Evolutionary conservation across 1,284 basidiomycete genomes (phyloP).

Genomic region (Athelia sp.): DNA sequence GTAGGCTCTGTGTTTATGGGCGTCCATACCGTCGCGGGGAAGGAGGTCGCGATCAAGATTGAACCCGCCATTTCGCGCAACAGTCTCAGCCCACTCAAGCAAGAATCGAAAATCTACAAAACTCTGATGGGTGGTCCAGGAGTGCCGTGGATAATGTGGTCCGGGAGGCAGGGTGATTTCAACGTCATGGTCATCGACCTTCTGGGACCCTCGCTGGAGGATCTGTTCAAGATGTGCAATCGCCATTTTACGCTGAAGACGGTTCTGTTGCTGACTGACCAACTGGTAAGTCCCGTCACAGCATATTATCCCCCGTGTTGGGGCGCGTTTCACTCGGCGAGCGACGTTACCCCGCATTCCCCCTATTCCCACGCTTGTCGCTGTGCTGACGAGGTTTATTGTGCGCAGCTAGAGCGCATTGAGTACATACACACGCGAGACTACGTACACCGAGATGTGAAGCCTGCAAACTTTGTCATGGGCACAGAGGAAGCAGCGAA

Average conservation of each 20-base stretch:
- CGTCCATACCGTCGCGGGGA: slow-evolving; percentile 92
- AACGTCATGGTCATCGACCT: slow-evolving; percentile 97
- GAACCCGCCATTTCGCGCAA: slow-evolving; percentile 72
- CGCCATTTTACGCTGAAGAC: slow-evolving; percentile 91
- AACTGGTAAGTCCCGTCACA: slow-evolving; percentile 58
- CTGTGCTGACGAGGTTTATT: slow-evolving; percentile 1
- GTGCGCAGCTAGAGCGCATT: slow-evolving; percentile 61
- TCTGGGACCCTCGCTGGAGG: slow-evolving; percentile 89
- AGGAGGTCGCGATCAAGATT: slow-evolving; percentile 96
- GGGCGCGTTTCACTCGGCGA: slow-evolving; percentile 4
- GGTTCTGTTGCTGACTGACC: slow-evolving; percentile 87
- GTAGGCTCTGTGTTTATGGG: slow-evolving; percentile 90
- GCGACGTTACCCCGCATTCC: slow-evolving; percentile 4
- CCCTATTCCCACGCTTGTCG: slow-evolving; percentile 4
- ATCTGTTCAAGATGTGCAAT: slow-evolving; percentile 95
- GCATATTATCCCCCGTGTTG: slow-evolving; percentile 2
- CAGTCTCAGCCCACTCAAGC: slow-evolving; percentile 66
- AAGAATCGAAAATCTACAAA: slow-evolving; percentile 91
- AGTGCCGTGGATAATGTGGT: slow-evolving; percentile 94
- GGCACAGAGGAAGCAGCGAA: slow-evolving; percentile 51
- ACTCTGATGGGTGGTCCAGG: slow-evolving; percentile 91
- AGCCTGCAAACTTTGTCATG: slow-evolving; percentile 94
- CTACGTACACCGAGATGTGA: slow-evolving; percentile 90
- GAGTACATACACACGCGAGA: slow-evolving; percentile 72
- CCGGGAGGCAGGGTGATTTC: slow-evolving; percentile 91